A percentile compares a stretch with the other conserved stretches of the same genome.
Conservation (phyloP, 2,329 filamentous ascomycete species). For the Berkeleyomyces rouxiae region DNA sequence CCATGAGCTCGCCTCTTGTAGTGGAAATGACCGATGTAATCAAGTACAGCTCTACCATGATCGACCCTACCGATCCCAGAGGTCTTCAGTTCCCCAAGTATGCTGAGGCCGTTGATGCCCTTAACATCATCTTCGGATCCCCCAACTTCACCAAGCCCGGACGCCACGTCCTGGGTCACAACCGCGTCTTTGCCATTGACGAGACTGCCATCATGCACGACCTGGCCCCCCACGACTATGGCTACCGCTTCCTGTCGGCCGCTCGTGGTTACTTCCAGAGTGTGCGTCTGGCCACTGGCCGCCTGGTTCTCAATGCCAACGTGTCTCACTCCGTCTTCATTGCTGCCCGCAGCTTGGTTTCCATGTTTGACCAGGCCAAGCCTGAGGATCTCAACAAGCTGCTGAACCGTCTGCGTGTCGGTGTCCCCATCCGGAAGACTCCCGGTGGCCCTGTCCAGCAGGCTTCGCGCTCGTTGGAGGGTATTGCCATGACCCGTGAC, state of each 20-base stretch:
- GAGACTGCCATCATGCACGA: not conserved
- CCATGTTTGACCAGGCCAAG: conserved; percentile 8
- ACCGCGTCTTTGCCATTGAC: conserved; percentile 30
- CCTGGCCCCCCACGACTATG: conserved; percentile 18
- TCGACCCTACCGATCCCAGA: conserved; percentile 21
- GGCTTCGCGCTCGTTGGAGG: not conserved
- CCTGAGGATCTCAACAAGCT: conserved; percentile 37
- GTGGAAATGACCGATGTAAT: conserved; percentile 24
- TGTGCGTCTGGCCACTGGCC: conserved; percentile 34
- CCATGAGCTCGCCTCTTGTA: conserved; percentile 22
- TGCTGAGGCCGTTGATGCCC: conserved; percentile 30
- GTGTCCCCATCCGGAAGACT: conserved; percentile 5
- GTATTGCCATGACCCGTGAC: conserved; percentile 1
- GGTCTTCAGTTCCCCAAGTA: conserved; percentile 30
- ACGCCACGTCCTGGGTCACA: conserved; percentile 28
- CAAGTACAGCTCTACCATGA: conserved; percentile 29
- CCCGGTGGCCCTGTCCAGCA: conserved; percentile 1
- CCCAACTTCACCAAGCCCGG: conserved; percentile 23
- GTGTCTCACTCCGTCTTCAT: conserved; percentile 36
- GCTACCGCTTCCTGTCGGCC: conserved; percentile 18
- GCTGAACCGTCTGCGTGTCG: conserved; percentile 6
- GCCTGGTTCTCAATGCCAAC: conserved; percentile 38
- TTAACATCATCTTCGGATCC: conserved; percentile 36
- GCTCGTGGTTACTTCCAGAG: conserved; percentile 41
- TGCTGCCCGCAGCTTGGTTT: conserved; percentile 15